Evolutionary conservation across 345 rosid species (phyloP), one percentile per base, ranked within the genome.

Genomic region (Passiflora organensis): DNA sequence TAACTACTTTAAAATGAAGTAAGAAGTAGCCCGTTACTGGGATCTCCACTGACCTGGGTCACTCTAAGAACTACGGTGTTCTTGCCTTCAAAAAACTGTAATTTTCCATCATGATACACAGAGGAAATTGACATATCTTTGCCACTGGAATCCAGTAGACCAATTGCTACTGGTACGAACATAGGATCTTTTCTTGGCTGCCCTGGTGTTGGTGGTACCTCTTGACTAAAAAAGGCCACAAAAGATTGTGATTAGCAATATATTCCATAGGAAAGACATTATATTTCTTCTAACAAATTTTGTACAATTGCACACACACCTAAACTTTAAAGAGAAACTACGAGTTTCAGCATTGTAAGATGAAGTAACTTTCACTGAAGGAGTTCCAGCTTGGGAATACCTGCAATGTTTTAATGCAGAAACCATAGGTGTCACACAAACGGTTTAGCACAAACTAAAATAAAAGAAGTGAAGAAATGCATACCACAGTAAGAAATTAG

Each of bases 331-430:
- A 58, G 96, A 80, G 75, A 78, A 86, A 32, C 86, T 80, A 70
- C 14, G 78, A 66, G 88, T 78, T 60, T 81, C 95, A 53, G 91
- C 82, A 73, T 83, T 42, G 36, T 89, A 93, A 62, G 80, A 73
- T 15, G 99, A 86, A 37, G 78, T 65, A 58, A 83, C 97, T 75
- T 87, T 86, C 66, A 93, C 79, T 13, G 66, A 28, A 51, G 97
- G 99, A 11, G 99, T 94, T 54, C 99, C 99, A 48, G 99, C 96
- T 80, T 94, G 97, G 41, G 97, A 89, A 74, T 94, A 94, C 99
- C 99, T 94, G 71, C 18, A 53, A 63, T 64, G 59, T 64, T 62
- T 32, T 13, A 18, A 57, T 2, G 34, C 3, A 28, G 3, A 28
- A 28, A 28, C 34, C 34, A 28, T 28, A 28, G 8, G 34, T 8